These are phyloP conservation scores for Pneumocystis sp. DNA, from an alignment of 1,139 yeast species.

Conservation along the genomic window DNA sequence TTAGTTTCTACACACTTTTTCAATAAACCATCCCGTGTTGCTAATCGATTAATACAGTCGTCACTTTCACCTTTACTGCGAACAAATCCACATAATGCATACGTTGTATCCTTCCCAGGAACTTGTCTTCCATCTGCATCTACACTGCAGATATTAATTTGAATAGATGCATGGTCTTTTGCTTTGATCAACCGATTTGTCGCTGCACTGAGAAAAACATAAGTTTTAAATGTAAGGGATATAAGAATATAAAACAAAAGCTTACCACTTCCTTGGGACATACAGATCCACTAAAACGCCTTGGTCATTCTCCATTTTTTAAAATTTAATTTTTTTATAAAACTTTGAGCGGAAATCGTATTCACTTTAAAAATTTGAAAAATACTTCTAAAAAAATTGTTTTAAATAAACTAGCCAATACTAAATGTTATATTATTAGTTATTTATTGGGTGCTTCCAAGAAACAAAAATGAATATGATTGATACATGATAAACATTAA, in stretches of 20 bases:
- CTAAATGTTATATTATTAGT: not conserved
- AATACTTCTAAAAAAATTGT: no score
- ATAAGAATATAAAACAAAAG: not conserved
- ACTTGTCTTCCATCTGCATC: slow-evolving; percentile 94
- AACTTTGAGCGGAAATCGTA: not conserved
- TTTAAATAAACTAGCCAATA: no score
- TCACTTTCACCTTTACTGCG: slow-evolving; percentile 90
- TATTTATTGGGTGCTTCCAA: not conserved
- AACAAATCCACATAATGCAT: slow-evolving; percentile 94
- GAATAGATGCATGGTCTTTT: slow-evolving; percentile 98
- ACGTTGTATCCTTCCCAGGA: slow-evolving; percentile 82
- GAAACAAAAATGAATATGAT: not conserved
- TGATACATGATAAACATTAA: not conserved
- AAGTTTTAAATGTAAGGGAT: not conserved
- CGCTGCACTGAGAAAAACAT: slow-evolving; percentile 46
- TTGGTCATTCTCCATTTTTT: slow-evolving; percentile 98
- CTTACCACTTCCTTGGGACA: slow-evolving; percentile 95
- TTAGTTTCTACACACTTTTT: slow-evolving; percentile 34
- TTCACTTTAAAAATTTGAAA: no score
- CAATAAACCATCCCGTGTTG: slow-evolving; percentile 96
- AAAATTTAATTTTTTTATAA: no score
- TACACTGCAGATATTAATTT: slow-evolving; percentile 71
- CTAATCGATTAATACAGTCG: slow-evolving; percentile 98
- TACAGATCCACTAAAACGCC: slow-evolving; percentile 99
- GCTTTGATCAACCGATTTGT: slow-evolving; percentile 99